A percentile compares a stretch with the other conserved stretches of the same genome.
Conservation (phyloP, 352 stramenopile genomes). For the Pythium rishiriense region DNA sequence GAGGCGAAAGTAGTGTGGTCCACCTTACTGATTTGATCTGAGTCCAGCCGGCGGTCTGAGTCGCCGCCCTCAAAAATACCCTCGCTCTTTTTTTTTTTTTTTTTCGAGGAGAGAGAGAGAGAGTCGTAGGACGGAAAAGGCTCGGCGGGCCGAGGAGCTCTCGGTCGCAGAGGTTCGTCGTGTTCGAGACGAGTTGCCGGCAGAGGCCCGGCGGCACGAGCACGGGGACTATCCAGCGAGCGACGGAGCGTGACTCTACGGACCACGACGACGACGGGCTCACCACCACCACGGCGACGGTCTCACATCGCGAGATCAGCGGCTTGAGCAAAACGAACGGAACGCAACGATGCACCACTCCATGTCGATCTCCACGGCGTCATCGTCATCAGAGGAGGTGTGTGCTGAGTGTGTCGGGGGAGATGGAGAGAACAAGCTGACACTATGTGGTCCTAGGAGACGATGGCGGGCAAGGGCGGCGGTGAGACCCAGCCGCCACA, state of each 20-base stretch:
- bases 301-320: background rate
- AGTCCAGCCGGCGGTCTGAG: slow-evolving; percentile 8
- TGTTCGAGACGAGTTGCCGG: slow-evolving; percentile 1
- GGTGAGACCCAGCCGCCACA: background rate
- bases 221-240: slow-evolving; percentile 5
- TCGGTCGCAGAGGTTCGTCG: background rate
- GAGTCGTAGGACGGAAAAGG: slow-evolving; percentile 1
- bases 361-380: slow-evolving; percentile 20
- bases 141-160: too few species aligned
- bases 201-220: background rate
- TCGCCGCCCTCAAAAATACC: slow-evolving; percentile 13
- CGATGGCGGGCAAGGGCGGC: slow-evolving; percentile 21
- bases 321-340: background rate
- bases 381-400: slow-evolving; percentile 23
- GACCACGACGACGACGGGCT: too few species aligned
- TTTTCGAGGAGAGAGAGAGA: background rate
- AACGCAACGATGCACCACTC: slow-evolving; percentile 22
- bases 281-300: too few species aligned
- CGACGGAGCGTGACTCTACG: background rate
- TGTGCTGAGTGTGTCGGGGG: too few species aligned
- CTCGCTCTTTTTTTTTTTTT: too few species aligned
- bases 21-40: slow-evolving; percentile 4
- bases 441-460: slow-evolving; percentile 8
- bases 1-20: background rate
- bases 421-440: too few species aligned